A percentile compares a stretch with the other conserved stretches of the same genome.
Conservation (phyloP, 176 grass and related monocot genomes). For the Bolboschoenus planiculmis region DNA sequence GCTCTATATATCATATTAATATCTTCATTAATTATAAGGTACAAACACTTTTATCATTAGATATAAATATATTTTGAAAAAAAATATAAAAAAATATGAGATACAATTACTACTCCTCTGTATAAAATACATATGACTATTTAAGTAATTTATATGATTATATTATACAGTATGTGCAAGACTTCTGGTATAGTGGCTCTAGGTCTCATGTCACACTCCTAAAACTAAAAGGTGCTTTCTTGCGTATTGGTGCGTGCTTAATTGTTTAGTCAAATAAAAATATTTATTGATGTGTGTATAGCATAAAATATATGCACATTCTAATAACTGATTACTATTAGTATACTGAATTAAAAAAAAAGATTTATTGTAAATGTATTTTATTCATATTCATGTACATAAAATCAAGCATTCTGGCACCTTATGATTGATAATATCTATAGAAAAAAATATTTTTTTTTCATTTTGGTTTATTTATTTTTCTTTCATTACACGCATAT, state of each 20-base stretch:
- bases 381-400: neutral
- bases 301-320: neutral
- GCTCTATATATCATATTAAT: no score
- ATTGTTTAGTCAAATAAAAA: neutral
- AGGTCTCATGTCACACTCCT: constrained; percentile 14
- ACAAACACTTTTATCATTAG: no score
- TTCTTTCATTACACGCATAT: neutral
- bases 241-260: neutral
- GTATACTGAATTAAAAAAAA: neutral
- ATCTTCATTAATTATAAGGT: no score
- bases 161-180: no score
- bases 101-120: no score
- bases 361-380: neutral
- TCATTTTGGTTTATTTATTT: neutral
- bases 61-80: no score
- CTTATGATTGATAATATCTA: neutral
- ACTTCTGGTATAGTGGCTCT: constrained; percentile 11
- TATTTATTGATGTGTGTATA: neutral
- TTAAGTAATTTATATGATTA: no score
- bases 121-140: no score
- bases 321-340: neutral
- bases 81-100: no score
- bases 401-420: neutral
- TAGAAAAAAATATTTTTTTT: neutral
- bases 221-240: neutral